Base-by-base conservation (phyloP, 163 green algal species). In the Prototheca cutis region DNA sequence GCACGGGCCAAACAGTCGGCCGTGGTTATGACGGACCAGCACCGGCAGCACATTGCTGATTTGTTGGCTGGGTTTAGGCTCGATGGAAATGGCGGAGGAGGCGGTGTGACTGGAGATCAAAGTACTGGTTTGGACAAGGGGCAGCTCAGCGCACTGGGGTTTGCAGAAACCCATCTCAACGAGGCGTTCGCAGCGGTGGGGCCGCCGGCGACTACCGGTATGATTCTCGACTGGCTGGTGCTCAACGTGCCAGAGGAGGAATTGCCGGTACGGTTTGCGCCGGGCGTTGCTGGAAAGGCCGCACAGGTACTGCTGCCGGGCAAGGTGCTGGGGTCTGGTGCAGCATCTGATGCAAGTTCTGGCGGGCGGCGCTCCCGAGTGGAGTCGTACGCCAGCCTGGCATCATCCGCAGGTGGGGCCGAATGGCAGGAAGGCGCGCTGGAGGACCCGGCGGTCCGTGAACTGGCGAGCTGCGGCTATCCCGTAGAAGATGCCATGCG, bases 181-280 rank as follows among this genome's bases (percentile, higher is more conserved):
- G n/a, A n/a, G n/a, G n/a, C n/a, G n/a, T n/a, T n/a, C n/a, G n/a
- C n/a, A n/a, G n/a, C n/a, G n/a, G n/a, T n/a, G n/a, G n/a, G n/a
- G n/a, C n/a, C n/a, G n/a, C n/a, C n/a, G n/a, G n/a, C n/a, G n/a
- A n/a, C n/a, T n/a, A n/a, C n/a, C n/a, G n/a, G n/a, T n/a, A n/a
- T n/a, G n/a, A n/a, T n/a, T 6, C 66, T 89, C 28, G 83, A 91
- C 63, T 91, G 82, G 82, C 70, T 88, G 23, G 85, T 72, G 48
- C 48, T 91, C n/a, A 40, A 75, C 39, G 31, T 88, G 5, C 67
- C 74, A 1, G 78, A 86, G 40, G 74, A 84, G 21, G 47, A 77
- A 3, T 68, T 90, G 53, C 81, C 80, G 0, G 39, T 62, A 4
- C 55, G 65, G 21, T 82, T 80, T 70, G 75, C 66, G 2, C 60